phyloP scores from a whole-genome alignment of 2,329 filamentous ascomycete genomes.

The Bisporella sp. region DNA sequence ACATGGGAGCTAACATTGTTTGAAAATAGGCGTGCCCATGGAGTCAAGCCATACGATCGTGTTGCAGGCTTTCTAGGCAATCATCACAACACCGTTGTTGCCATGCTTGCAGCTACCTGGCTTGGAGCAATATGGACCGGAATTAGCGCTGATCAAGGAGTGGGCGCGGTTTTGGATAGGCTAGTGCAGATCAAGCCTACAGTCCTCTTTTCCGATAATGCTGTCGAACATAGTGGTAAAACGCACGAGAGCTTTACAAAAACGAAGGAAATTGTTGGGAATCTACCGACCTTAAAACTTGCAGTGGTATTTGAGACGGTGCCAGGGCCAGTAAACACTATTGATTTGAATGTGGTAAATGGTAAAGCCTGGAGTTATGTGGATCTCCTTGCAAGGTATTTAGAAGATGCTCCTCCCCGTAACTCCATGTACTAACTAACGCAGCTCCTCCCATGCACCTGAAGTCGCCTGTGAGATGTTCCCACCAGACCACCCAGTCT shows the following conservation, averaged over 20 bases:
- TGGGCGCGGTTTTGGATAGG: constrained; percentile 83
- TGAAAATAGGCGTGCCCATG: constrained; percentile 40
- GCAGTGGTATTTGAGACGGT: constrained; percentile 72
- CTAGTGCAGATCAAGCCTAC: constrained; percentile 74
- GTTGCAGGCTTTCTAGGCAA: constrained; percentile 81
- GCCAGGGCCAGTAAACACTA: constrained; percentile 22
- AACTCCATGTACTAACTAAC: too few relatives aligned
- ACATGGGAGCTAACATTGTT: too few relatives aligned
- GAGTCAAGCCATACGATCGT: constrained; percentile 49
- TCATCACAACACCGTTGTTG: constrained; percentile 77
- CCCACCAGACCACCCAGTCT: constrained; percentile 79
- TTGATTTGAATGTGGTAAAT: constrained; percentile 15
- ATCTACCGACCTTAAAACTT: constrained; percentile 53
- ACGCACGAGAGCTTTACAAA: constrained; percentile 75
- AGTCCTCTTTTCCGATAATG: constrained; percentile 79
- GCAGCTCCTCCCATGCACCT: neutral
- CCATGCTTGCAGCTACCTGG: constrained; percentile 77
- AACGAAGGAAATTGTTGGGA: constrained; percentile 66
- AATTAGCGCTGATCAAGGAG: constrained; percentile 86
- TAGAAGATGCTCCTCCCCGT: neutral
- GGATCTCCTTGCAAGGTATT: constrained; percentile 34
- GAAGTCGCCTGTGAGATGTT: constrained; percentile 35
- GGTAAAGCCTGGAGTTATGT: constrained; percentile 34
- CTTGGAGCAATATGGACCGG: constrained; percentile 89
- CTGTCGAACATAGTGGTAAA: constrained; percentile 85